A percentile compares a stretch with the other conserved stretches of the same genome.
Evolutionary conservation across 306 rosid species (phyloP).

Genomic region (Acmispon strigosus): DNA sequence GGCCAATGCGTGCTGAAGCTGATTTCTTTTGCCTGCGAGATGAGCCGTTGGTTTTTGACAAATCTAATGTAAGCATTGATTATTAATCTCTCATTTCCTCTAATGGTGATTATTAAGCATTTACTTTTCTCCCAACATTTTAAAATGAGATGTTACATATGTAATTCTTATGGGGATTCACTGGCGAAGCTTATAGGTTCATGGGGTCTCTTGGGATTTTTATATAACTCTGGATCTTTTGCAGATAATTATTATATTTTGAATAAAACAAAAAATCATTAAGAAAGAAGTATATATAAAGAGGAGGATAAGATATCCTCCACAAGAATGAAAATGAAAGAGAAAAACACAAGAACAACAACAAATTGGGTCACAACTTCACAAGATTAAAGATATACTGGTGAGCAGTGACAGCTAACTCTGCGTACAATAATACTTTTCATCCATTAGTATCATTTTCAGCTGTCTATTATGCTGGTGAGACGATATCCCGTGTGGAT

Average conservation of each 20-base stretch:
- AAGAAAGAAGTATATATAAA: not conserved
- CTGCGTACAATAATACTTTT: not conserved
- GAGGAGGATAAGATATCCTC: not conserved
- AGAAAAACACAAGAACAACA: not conserved
- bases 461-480: not conserved
- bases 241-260: not conserved
- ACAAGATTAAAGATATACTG: not conserved
- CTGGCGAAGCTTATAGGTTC: not conserved
- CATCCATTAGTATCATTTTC: not conserved
- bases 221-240: not conserved
- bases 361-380: not conserved
- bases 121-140: not conserved
- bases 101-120: not conserved
- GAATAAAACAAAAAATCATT: not conserved
- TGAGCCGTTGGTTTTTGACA: constrained; percentile 26
- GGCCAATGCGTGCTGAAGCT: constrained; percentile 98
- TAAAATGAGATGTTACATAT: not conserved
- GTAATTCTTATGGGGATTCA: not conserved
- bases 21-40: constrained; percentile 60
- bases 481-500: not conserved
- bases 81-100: not conserved
- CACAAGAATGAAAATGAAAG: not conserved
- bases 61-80: constrained; percentile 48
- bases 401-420: not conserved
- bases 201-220: not conserved